Conservation (phyloP, 2,329 filamentous ascomycete genomes). For the Atkinsonella hypoxylon region DNA sequence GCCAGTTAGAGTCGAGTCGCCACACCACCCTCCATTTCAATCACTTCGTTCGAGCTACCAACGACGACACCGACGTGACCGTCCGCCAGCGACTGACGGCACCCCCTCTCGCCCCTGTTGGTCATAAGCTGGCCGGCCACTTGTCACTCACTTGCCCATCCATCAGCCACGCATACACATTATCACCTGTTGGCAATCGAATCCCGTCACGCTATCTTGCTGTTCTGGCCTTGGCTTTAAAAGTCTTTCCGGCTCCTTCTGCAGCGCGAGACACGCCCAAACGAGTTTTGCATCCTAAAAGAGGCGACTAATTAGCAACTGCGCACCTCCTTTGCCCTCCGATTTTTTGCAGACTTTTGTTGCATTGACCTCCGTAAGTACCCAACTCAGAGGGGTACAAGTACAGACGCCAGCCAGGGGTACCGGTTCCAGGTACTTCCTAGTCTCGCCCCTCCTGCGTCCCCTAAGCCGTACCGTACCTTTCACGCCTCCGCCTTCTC, state of each 20-base stretch:
- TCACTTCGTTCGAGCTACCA: not conserved
- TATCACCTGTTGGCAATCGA: not conserved
- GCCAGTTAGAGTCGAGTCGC: slow-evolving; percentile 1
- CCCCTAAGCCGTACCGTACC: not conserved
- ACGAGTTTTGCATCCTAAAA: not conserved
- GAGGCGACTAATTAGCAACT: not conserved
- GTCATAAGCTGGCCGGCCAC: not conserved
- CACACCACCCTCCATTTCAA: slow-evolving; percentile 2
- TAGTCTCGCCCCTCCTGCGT: not conserved
- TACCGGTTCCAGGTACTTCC: slow-evolving; percentile 3
- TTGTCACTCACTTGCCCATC: slow-evolving; percentile 1
- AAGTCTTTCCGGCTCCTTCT: not conserved
- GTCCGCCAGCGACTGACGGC: not conserved
- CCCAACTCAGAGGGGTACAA: not conserved
- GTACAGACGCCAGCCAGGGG: not conserved
- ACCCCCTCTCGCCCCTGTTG: not conserved
- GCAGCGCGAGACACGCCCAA: not conserved
- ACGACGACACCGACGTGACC: not conserved
- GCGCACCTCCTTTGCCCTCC: not conserved
- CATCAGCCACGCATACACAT: too few relatives aligned
- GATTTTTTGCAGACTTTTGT: not conserved
- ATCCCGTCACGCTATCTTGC: not conserved
- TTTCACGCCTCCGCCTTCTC: slow-evolving; percentile 6
- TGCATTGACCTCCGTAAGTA: not conserved
- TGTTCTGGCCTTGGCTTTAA: not conserved